Evolutionary conservation across 2,329 filamentous ascomycete genomes (phyloP), one percentile per base, ranked within the genome.

Genomic region (Xylariaceae sp.): DNA sequence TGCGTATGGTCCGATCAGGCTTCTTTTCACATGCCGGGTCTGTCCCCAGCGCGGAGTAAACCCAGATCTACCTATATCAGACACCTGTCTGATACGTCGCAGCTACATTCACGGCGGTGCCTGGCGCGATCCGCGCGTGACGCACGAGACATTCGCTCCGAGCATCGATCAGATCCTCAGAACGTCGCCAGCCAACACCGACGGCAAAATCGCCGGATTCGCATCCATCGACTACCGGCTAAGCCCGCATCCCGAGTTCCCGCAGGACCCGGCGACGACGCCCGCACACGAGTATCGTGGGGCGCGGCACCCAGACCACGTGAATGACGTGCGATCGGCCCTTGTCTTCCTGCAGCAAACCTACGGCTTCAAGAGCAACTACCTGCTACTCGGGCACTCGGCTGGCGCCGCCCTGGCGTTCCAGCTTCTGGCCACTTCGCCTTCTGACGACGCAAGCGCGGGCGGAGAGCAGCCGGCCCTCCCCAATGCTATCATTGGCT

Each of bases 201-300:
- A 22, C 4, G 30, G 9, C 41, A 21, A 21, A 10, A 73, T 88
- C 53, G 79, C 80, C 19, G 85, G 80, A 55, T 80, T 88, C 64
- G 80, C 83, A 26, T 85, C 83, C 42, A 66, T 87, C 54, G 80
- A 84, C 68, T 87, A 87, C 74, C 78, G 83, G 36, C 79, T 87
- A 47, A 83, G 80, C 6, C 74, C 80, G 2, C 68, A 78, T 55
- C 78, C 80, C 0, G 67, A 68, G 34, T 70, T 72, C 51, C 75
- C 78, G 1, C 68, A 76, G 51, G 74, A 79, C 59, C 65, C 69
- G 0, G 66, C 66, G 2, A 67, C 70, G 42, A 71, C 67, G 37
- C 69, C 71, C 6, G 34, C 65, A 4, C 51, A 59, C 15, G 49
- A 64, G 48, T 55, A 60, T 42, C 74, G 79, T 45, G 71, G 69